phyloP scores from a whole-genome alignment of 371 early-diverging fungal species.

The Capillidium heterosporum region DNA sequence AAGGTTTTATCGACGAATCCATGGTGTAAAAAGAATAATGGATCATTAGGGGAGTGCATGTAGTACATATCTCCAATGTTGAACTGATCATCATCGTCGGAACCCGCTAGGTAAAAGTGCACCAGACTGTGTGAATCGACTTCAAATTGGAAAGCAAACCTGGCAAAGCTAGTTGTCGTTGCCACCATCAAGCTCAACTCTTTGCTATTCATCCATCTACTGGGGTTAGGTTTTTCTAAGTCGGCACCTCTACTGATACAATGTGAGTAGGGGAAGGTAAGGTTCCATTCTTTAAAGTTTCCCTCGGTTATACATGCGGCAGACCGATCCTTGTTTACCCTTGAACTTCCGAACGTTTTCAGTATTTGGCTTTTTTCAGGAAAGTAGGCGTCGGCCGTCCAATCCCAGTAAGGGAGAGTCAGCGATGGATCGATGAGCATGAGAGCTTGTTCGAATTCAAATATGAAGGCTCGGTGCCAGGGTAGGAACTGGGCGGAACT shows the following conservation, averaged over 20 bases:
- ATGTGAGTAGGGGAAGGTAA: not conserved
- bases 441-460: constrained; percentile 2
- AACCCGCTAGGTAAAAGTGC: not conserved
- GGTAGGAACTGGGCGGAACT: not conserved
- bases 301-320: not conserved
- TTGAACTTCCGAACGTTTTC: constrained; percentile 8
- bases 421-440: not conserved
- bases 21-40: constrained; percentile 26
- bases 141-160: not conserved
- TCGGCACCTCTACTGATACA: not conserved
- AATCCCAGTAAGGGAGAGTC: constrained; percentile 8
- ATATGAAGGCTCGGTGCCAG: constrained; percentile 18
- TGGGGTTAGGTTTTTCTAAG: not conserved
- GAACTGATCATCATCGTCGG: not conserved
- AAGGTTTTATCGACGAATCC: constrained; percentile 27
- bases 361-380: constrained; percentile 5
- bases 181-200: not conserved
- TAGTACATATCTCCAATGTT: constrained; percentile 22
- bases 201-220: not conserved
- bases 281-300: not conserved
- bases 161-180: not conserved
- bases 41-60: constrained; percentile 22
- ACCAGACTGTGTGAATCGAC: not conserved
- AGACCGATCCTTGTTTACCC: not conserved
- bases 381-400: constrained; percentile 3